These are phyloP conservation scores for Dothideomycetes sp. DNA, from an alignment of 2,329 filamentous ascomycete genomes.

Conservation along the genomic window DNA sequence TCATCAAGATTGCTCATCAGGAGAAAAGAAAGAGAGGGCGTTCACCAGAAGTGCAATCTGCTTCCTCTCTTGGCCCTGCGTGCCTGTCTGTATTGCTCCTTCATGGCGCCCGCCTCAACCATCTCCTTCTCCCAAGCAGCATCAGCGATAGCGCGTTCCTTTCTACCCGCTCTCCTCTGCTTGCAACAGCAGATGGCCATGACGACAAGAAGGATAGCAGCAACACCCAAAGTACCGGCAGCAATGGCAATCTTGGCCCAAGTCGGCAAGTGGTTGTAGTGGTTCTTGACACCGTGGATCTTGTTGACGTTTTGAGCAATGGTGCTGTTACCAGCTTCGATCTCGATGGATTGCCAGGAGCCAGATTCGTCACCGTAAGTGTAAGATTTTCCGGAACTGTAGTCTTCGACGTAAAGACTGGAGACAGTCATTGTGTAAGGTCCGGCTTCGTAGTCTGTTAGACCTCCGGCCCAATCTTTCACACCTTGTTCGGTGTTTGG, in stretches of 20 bases:
- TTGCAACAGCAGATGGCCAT: slow-evolving; percentile 39
- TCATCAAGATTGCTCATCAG: too few relatives aligned
- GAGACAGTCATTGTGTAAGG: slow-evolving; percentile 30
- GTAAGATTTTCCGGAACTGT: slow-evolving; percentile 30
- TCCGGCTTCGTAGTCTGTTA: slow-evolving; percentile 25
- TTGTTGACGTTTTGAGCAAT: slow-evolving; percentile 27
- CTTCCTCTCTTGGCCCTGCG: too few relatives aligned
- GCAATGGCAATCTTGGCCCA: slow-evolving; percentile 43
- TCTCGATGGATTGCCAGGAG: slow-evolving; percentile 37
- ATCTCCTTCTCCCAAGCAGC: slow-evolving; percentile 36
- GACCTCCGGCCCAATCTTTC: slow-evolving; percentile 30
- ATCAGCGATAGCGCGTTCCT: slow-evolving; percentile 40
- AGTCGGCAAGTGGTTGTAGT: slow-evolving; percentile 35
- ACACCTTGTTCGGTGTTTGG: slow-evolving; percentile 47
- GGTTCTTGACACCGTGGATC: slow-evolving; percentile 29
- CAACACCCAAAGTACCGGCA: slow-evolving; percentile 34
- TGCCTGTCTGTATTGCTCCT: too few relatives aligned
- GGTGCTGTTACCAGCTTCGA: slow-evolving; percentile 31
- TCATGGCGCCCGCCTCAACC: slow-evolving; percentile 26
- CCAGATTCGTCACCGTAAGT: slow-evolving; percentile 32
- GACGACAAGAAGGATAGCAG: slow-evolving; percentile 26
- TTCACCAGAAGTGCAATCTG: too few relatives aligned
- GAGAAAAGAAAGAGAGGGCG: too few relatives aligned
- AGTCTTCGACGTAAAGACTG: slow-evolving; percentile 27
- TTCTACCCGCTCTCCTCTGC: slow-evolving; percentile 41